Conservation (phyloP, 78 protist species). For the Dictyostelium discoideum region DNA sequence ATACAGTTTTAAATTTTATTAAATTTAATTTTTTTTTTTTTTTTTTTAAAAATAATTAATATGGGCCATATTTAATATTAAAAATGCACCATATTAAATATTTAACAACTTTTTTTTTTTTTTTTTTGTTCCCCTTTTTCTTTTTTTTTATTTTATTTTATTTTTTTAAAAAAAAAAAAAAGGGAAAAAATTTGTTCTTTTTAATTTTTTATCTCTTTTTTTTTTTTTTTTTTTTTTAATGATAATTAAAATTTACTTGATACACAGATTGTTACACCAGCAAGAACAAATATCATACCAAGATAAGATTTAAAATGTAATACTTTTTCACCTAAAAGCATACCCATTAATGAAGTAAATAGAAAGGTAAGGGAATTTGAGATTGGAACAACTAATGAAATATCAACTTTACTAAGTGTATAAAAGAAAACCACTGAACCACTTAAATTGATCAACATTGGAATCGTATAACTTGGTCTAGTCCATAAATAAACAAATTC, state of each 20-base stretch:
- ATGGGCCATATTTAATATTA: too few relatives aligned
- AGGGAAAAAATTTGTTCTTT: too few relatives aligned
- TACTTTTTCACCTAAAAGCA: conserved; percentile 44
- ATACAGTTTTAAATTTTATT: background rate
- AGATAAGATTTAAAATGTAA: conserved; percentile 32
- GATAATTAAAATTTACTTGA: background rate
- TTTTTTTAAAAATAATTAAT: too few relatives aligned
- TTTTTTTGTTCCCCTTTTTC: too few relatives aligned
- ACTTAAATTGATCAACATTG: conserved; percentile 69
- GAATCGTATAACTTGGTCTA: conserved; percentile 55
- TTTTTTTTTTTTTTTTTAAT: background rate
- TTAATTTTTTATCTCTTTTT: background rate
- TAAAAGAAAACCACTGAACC: conserved; percentile 78
- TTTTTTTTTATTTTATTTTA: too few relatives aligned
- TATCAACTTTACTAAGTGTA: conserved; percentile 66
- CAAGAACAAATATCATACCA: conserved; percentile 58
- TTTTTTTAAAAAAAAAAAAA: too few relatives aligned
- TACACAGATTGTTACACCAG: conserved; percentile 75
- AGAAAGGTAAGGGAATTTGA: conserved; percentile 80
- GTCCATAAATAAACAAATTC: conserved; percentile 76
- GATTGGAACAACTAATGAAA: conserved; percentile 79
- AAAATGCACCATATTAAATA: too few relatives aligned
- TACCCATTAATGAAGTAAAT: conserved; percentile 65
- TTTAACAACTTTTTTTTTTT: too few relatives aligned
- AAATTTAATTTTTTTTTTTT: too few relatives aligned